phyloP scores from a whole-genome alignment of 495 filamentous ascomycete genomes.

The Tetracladium setigerum region DNA sequence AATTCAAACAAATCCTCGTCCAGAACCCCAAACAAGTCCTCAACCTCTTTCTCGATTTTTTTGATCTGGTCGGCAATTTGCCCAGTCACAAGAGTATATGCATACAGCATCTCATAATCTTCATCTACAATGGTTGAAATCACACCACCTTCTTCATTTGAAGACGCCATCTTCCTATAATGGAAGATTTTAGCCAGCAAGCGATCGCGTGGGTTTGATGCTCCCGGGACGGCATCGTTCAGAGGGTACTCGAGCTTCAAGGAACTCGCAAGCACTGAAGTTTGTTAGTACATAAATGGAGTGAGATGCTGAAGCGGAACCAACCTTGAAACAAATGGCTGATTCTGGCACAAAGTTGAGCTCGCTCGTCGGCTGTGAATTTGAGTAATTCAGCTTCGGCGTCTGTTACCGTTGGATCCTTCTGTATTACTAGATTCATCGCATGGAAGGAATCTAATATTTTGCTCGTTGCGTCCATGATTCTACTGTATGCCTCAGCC shows the following conservation, averaged over 20 bases:
- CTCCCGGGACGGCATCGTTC: constrained; percentile 77
- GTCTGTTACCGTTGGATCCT: constrained; percentile 64
- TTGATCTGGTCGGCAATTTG: constrained; percentile 66
- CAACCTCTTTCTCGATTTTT: constrained; percentile 58
- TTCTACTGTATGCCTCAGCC: constrained; percentile 53
- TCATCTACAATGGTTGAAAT: constrained; percentile 30
- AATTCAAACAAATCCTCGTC: constrained; percentile 22
- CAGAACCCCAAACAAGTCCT: constrained; percentile 66
- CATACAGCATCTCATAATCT: constrained; percentile 47
- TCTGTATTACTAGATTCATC: constrained; percentile 87
- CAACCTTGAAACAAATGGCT: constrained; percentile 83
- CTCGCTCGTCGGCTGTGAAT: constrained; percentile 73
- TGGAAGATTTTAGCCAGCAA: constrained; percentile 84
- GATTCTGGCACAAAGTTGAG: constrained; percentile 72
- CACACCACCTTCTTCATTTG: constrained; percentile 25
- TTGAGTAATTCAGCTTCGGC: constrained; percentile 73
- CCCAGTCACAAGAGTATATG: constrained; percentile 55
- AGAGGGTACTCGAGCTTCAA: constrained; percentile 91
- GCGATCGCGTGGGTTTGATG: constrained; percentile 70
- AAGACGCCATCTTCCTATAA: constrained; percentile 61
- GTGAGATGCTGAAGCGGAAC: constrained; percentile 10
- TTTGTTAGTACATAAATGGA: constrained; percentile 13
- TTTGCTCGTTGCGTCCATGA: constrained; percentile 69
- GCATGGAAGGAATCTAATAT: constrained; percentile 91
- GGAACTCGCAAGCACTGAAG: constrained; percentile 74